These are phyloP conservation scores for Mucor circinelloides DNA, from an alignment of 371 early-diverging fungal genomes.

Conservation along the genomic window DNA sequence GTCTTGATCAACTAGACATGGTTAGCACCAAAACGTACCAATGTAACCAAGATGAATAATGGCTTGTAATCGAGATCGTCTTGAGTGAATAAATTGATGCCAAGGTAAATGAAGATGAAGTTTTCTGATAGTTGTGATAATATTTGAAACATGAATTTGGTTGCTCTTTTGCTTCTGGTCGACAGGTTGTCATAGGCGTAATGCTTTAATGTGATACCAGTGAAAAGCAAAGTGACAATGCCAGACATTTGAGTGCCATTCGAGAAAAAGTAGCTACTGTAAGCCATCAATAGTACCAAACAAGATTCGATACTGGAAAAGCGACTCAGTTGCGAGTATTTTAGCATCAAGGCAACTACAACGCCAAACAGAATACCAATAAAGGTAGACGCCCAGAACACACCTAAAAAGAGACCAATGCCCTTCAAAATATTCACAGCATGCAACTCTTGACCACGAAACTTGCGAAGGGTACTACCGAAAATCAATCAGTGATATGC, in stretches of 20 bases:
- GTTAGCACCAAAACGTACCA: slow-evolving; percentile 37
- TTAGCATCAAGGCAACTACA: slow-evolving; percentile 77
- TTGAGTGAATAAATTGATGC: slow-evolving; percentile 86
- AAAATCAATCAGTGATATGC: background rate
- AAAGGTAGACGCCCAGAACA: slow-evolving; percentile 81
- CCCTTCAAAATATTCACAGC: slow-evolving; percentile 72
- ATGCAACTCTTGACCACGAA: slow-evolving; percentile 78
- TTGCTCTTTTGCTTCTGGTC: slow-evolving; percentile 70
- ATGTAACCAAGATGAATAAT: slow-evolving; percentile 72
- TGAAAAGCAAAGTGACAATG: slow-evolving; percentile 94
- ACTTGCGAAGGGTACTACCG: slow-evolving; percentile 74
- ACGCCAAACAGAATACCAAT: slow-evolving; percentile 84
- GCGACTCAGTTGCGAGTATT: slow-evolving; percentile 75
- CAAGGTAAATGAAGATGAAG: slow-evolving; percentile 95
- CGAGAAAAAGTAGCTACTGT: slow-evolving; percentile 89
- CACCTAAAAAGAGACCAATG: slow-evolving; percentile 74
- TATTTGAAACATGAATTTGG: slow-evolving; percentile 88
- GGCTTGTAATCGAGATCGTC: slow-evolving; percentile 71
- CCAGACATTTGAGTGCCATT: slow-evolving; percentile 86
- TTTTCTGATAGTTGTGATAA: slow-evolving; percentile 89
- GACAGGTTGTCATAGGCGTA: slow-evolving; percentile 93
- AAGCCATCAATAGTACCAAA: slow-evolving; percentile 83
- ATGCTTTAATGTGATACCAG: slow-evolving; percentile 90
- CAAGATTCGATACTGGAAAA: slow-evolving; percentile 85
- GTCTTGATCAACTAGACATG: background rate